Evolutionary conservation across 2,329 filamentous ascomycete species (phyloP).

Genomic region (Botrytis tulipae): DNA sequence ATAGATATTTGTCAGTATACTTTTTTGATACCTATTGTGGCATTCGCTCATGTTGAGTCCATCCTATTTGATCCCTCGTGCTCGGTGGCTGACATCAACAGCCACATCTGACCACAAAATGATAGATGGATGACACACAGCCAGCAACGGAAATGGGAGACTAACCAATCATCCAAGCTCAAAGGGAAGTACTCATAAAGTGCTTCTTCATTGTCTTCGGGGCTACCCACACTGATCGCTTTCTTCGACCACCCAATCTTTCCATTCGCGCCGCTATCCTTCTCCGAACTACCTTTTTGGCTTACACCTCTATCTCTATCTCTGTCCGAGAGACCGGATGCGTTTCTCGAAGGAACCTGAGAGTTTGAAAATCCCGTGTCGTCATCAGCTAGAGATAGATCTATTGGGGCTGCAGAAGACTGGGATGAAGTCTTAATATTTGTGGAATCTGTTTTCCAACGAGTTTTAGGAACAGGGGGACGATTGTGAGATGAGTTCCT

Average conservation of each 20-base stretch:
- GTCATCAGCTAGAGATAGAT: constrained; percentile 37
- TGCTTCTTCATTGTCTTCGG: constrained; percentile 75
- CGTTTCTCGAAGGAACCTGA: constrained; percentile 6
- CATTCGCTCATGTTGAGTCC: neutral
- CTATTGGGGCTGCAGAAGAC: constrained; percentile 31
- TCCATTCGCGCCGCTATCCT: constrained; percentile 40
- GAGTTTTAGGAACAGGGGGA: constrained; percentile 35
- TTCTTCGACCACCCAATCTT: constrained; percentile 33
- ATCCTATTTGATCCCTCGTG: neutral
- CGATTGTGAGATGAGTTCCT: constrained; percentile 26
- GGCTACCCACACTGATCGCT: constrained; percentile 48
- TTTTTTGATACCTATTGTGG: neutral
- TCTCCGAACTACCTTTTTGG: constrained; percentile 20
- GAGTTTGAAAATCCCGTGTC: constrained; percentile 24
- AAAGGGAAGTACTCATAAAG: constrained; percentile 95
- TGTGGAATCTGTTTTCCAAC: constrained; percentile 37
- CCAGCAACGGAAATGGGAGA: constrained; percentile 24
- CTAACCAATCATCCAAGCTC: constrained; percentile 79
- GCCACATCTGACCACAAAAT: too few relatives aligned
- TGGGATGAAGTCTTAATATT: constrained; percentile 20
- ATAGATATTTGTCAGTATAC: constrained; percentile 31
- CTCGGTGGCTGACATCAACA: neutral
- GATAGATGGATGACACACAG: neutral
- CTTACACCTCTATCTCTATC: constrained; percentile 4
- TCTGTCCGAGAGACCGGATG: constrained; percentile 12